Evolutionary conservation across 2,329 filamentous ascomycete species (phyloP), one percentile per base, ranked within the genome.

Genomic region (Seiridium unicorne): DNA sequence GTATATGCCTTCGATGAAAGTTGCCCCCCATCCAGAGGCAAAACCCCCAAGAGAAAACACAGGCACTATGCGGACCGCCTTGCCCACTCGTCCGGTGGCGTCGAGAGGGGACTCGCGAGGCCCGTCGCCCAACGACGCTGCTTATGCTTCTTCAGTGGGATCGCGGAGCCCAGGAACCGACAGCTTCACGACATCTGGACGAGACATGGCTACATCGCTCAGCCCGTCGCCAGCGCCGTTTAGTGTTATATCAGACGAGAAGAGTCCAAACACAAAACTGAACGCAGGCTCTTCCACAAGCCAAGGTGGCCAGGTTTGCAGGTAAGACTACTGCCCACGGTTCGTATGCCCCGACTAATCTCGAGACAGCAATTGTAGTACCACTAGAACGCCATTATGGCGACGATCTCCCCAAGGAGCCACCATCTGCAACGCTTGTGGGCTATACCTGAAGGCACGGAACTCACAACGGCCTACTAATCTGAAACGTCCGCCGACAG

Each of bases 401-500:
- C 87, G 95, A 72, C 87, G 95, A 70, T 97, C 94, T 13, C 94
- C 94, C 0, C 89, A 93, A 69, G 95, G 95, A 36, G 90, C 92
- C 58, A 97, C 93, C 35, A 98, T 99, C 62, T 99, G 95, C 78
- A 99, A 99, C 76, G 95, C 95, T 5, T 99, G 95, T 71, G 95
- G 95, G 47, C 83, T 99, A 13, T 99, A 99, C 74, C 82, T 92
- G 63, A 98, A 98, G 75, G 93, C 94, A 8, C 87, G 95, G 66
- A 98, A 98, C 72, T 90, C 94, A 63, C 88, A 92, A 67, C 87
- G 95, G 55, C 95, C 95, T 11, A 95, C 92, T 5, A 97, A 93
- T 68, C 79, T 97, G 60, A 97, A 96, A 77, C 89, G 93, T 62
- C 87, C 90, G 9, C 83, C 86, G 3, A 81, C 80, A 56, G 74